These are phyloP conservation scores for Saturnispora dispora DNA, from an alignment of 805 yeast genomes.

Conservation along the genomic window DNA sequence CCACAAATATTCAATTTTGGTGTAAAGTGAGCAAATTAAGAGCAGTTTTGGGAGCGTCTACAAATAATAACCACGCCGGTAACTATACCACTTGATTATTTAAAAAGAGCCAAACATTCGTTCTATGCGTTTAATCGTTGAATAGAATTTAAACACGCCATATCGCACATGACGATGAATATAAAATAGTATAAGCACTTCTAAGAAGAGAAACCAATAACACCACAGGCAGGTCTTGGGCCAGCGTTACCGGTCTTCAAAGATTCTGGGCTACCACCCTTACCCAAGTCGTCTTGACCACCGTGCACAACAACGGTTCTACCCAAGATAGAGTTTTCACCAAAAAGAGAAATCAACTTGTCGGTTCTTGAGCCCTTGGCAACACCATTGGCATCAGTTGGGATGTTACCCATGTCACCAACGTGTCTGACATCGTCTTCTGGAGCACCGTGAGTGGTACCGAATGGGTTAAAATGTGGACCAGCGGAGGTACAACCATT, in stretches of 20 bases:
- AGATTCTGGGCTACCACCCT: conserved; percentile 87
- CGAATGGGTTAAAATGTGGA: conserved; percentile 92
- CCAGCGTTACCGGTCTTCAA: conserved; percentile 97
- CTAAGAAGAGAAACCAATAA: conserved; percentile 66
- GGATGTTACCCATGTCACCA: conserved; percentile 94
- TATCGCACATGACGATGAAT: neutral
- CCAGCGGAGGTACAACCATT: conserved; percentile 99
- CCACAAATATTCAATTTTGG: too few species aligned
- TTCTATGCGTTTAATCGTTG: neutral
- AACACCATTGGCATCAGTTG: conserved; percentile 78
- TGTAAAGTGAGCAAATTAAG: neutral
- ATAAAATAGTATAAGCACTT: neutral
- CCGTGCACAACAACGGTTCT: conserved; percentile 93
- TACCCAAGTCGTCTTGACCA: conserved; percentile 90
- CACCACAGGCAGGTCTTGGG: conserved; percentile 98
- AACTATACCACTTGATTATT: neutral
- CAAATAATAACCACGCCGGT: neutral
- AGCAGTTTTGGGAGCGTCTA: neutral
- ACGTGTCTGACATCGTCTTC: conserved; percentile 73
- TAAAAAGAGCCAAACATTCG: neutral
- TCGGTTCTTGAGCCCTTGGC: conserved; percentile 89
- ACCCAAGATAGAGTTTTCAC: conserved; percentile 83
- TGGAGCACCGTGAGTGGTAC: conserved; percentile 88
- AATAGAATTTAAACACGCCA: neutral
- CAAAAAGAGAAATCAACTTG: conserved; percentile 66